phyloP scores from a whole-genome alignment of 179 eudicot genomes.

The Spergularia azorica region DNA sequence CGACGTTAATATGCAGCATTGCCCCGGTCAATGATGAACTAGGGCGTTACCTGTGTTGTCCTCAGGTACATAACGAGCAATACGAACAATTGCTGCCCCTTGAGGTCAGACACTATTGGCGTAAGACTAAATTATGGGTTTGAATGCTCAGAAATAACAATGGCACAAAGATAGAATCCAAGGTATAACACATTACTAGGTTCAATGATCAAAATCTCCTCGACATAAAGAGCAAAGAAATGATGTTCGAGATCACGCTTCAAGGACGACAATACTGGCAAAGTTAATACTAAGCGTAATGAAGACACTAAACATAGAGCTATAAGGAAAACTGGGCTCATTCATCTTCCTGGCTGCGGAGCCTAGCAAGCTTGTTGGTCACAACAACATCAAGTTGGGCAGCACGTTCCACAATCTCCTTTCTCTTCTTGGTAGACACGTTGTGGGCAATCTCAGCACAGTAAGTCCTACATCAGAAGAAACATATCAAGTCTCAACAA shows the following conservation, averaged over 20 bases:
- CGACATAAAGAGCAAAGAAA: background rate
- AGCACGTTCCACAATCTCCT: constrained; percentile 62
- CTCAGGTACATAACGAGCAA: too few species aligned
- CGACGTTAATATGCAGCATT: too few species aligned
- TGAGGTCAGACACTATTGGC: too few species aligned
- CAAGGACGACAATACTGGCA: background rate
- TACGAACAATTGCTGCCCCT: too few species aligned
- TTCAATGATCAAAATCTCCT: constrained; percentile 6
- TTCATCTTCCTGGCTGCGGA: constrained; percentile 68
- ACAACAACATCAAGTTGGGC: constrained; percentile 61
- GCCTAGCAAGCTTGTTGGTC: constrained; percentile 65
- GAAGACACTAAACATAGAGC: background rate
- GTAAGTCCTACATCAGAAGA: constrained; percentile 35
- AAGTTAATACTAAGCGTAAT: background rate
- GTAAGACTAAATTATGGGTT: too few species aligned
- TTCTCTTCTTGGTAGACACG: constrained; percentile 53
- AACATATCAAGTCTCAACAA: background rate
- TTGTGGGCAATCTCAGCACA: constrained; percentile 68
- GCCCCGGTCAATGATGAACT: too few species aligned
- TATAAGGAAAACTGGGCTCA: constrained; percentile 23
- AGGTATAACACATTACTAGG: constrained; percentile 8
- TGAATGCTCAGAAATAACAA: too few species aligned
- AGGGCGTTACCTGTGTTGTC: too few species aligned
- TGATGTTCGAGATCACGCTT: background rate
- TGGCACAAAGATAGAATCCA: too few species aligned